Conservation (phyloP, 768 basidiomycete genomes). For the Calocybe gangraenosa region DNA sequence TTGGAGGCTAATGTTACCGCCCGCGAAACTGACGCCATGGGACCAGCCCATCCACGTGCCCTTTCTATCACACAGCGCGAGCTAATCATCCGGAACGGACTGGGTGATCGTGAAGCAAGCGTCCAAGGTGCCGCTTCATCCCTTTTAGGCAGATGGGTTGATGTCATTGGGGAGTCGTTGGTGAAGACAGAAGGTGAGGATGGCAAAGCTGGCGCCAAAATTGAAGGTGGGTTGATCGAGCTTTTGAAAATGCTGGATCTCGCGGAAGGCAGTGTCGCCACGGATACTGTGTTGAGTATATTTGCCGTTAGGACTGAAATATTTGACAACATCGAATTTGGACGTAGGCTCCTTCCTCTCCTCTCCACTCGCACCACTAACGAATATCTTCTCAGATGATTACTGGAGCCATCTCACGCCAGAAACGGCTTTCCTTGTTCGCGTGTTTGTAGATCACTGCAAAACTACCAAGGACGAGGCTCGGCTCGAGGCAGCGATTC, state of each 20-base stretch:
- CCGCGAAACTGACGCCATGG: constrained; percentile 29
- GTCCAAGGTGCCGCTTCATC: constrained; percentile 72
- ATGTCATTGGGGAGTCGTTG: constrained; percentile 37
- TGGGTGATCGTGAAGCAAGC: constrained; percentile 77
- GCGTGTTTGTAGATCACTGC: constrained; percentile 82
- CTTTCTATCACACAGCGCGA: constrained; percentile 74
- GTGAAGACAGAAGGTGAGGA: constrained; percentile 30
- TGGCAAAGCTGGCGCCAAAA: constrained; percentile 18
- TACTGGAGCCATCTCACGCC: constrained; percentile 73
- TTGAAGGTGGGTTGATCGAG: constrained; percentile 19
- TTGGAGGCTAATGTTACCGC: constrained; percentile 39
- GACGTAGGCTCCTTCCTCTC: constrained; percentile 38
- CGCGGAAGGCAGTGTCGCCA: constrained; percentile 52
- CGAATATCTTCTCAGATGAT: constrained; percentile 37
- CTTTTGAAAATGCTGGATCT: constrained; percentile 51
- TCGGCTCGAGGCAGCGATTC: constrained; percentile 66
- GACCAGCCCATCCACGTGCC: constrained; percentile 57
- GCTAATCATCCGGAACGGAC: constrained; percentile 72
- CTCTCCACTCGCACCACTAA: neutral
- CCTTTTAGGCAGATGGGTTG: constrained; percentile 75
- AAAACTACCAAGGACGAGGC: constrained; percentile 52
- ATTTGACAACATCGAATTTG: constrained; percentile 65
- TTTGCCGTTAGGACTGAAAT: constrained; percentile 65
- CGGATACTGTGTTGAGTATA: constrained; percentile 70
- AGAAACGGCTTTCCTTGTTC: constrained; percentile 75